phyloP scores from a whole-genome alignment of 805 yeast species.

The Wickerhamia fluorescens region DNA sequence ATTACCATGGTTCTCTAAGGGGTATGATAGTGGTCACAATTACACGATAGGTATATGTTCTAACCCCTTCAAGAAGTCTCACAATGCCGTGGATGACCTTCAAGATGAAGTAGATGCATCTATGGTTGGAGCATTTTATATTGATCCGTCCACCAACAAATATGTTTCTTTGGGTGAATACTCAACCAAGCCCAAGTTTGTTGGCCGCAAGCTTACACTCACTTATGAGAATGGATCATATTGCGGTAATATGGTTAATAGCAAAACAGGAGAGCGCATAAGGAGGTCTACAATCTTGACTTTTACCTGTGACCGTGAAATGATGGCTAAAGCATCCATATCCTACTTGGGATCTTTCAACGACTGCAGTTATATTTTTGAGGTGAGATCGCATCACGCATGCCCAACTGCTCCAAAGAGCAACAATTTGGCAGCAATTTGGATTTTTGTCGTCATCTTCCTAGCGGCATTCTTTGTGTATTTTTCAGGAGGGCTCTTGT shows the following conservation, averaged over 20 bases:
- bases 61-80: slow-evolving; percentile 37
- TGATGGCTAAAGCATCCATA: slow-evolving; percentile 55
- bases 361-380: slow-evolving; percentile 79
- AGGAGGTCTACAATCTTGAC: slow-evolving; percentile 60
- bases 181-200: slow-evolving; percentile 52
- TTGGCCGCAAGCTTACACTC: slow-evolving; percentile 65
- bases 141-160: slow-evolving; percentile 28
- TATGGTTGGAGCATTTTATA: slow-evolving; percentile 35
- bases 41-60: slow-evolving; percentile 54
- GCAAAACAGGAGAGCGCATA: slow-evolving; percentile 36
- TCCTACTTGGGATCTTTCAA: slow-evolving; percentile 64
- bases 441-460: slow-evolving; percentile 53
- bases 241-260: slow-evolving; percentile 38
- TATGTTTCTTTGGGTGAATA: slow-evolving; percentile 43
- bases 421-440: slow-evolving; percentile 56
- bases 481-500: slow-evolving; percentile 21
- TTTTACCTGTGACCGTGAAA: slow-evolving; percentile 75
- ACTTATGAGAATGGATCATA: slow-evolving; percentile 65
- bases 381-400: slow-evolving; percentile 77
- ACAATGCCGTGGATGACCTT: slow-evolving; percentile 29
- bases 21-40: slow-evolving; percentile 63
- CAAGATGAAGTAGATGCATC: slow-evolving; percentile 37
- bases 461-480: slow-evolving; percentile 32
- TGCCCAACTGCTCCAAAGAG: slow-evolving; percentile 73
- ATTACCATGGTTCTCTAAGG: slow-evolving; percentile 57